phyloP scores from a whole-genome alignment of 2,329 filamentous ascomycete species.

The Arthroderma uncinatum region DNA sequence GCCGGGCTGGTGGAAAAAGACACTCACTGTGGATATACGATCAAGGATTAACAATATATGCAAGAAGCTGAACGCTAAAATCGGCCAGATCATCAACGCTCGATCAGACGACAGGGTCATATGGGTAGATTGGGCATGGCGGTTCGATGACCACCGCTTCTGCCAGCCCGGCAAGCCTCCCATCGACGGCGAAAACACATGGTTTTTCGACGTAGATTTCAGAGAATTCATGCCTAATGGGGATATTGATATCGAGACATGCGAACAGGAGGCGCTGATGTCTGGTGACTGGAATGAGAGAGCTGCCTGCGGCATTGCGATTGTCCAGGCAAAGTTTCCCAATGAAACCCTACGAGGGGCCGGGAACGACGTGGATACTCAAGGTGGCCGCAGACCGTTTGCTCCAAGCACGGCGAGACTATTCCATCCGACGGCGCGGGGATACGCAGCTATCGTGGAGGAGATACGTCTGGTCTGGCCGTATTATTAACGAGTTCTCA shows the following conservation, averaged over 20 bases:
- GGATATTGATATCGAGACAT: constrained; percentile 7
- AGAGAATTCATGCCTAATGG: constrained; percentile 7
- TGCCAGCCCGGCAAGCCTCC: constrained; percentile 18
- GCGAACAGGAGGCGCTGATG: not conserved
- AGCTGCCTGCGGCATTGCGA: constrained; percentile 11
- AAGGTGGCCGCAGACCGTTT: not conserved
- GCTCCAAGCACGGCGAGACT: constrained; percentile 13
- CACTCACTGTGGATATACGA: constrained; percentile 18
- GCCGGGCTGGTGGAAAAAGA: constrained; percentile 9
- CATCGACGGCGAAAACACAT: constrained; percentile 14
- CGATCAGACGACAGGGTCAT: constrained; percentile 15
- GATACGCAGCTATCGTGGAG: constrained; percentile 19
- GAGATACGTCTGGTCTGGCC: constrained; percentile 13
- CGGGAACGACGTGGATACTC: not conserved
- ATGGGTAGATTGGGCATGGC: constrained; percentile 20
- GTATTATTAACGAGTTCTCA: not conserved
- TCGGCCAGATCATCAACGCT: constrained; percentile 17
- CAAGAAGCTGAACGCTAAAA: constrained; percentile 19
- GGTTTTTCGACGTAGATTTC: constrained; percentile 22
- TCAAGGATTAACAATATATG: constrained; percentile 18
- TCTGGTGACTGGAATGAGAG: constrained; percentile 10
- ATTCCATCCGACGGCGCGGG: constrained; percentile 21
- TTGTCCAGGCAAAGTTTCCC: constrained; percentile 8
- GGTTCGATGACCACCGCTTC: constrained; percentile 21
- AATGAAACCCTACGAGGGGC: not conserved